Percentiles rank a stretch among this genome's conserved stretches.
These are phyloP conservation scores for Candida sanyaensis DNA, from an alignment of 1,139 yeast species.

Conservation along the genomic window DNA sequence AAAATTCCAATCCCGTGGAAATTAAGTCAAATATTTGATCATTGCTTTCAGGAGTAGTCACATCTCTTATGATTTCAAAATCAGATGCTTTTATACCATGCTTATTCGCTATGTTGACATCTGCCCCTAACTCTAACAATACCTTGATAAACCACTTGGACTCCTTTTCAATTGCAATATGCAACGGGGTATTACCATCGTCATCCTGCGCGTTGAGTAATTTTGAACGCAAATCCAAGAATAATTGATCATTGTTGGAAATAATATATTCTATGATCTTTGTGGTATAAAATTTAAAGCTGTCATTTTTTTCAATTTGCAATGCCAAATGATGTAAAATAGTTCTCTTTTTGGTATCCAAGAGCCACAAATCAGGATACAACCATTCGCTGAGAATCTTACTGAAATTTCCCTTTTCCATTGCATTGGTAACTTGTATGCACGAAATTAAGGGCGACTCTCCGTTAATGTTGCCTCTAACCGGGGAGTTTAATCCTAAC, in stretches of 20 bases:
- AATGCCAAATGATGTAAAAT: slow-evolving; percentile 39
- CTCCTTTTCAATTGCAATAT: slow-evolving; percentile 88
- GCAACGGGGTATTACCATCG: slow-evolving; percentile 87
- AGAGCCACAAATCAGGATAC: slow-evolving; percentile 40
- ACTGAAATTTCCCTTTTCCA: slow-evolving; percentile 46
- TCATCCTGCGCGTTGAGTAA: slow-evolving; percentile 74
- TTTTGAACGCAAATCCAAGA: slow-evolving; percentile 63
- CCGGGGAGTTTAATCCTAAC: slow-evolving; percentile 40
- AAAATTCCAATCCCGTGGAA: slow-evolving; percentile 35
- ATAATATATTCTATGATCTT: slow-evolving; percentile 83
- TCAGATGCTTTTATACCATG: slow-evolving; percentile 86
- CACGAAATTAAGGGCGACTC: slow-evolving; percentile 45
- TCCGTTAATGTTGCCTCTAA: slow-evolving; percentile 43
- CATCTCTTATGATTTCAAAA: slow-evolving; percentile 64
- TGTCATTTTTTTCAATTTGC: slow-evolving; percentile 32
- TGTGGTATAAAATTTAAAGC: slow-evolving; percentile 67
- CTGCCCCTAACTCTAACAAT: slow-evolving; percentile 84
- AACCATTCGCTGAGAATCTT: slow-evolving; percentile 36
- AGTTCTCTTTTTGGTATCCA: slow-evolving; percentile 35
- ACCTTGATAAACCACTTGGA: slow-evolving; percentile 79
- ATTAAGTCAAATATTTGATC: slow-evolving; percentile 38
- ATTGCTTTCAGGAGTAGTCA: slow-evolving; percentile 23
- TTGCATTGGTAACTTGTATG: slow-evolving; percentile 45
- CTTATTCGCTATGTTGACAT: slow-evolving; percentile 72
- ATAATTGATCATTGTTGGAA: slow-evolving; percentile 41